phyloP scores from a whole-genome alignment of 768 basidiomycete genomes.

The Tricholoma sp. region DNA sequence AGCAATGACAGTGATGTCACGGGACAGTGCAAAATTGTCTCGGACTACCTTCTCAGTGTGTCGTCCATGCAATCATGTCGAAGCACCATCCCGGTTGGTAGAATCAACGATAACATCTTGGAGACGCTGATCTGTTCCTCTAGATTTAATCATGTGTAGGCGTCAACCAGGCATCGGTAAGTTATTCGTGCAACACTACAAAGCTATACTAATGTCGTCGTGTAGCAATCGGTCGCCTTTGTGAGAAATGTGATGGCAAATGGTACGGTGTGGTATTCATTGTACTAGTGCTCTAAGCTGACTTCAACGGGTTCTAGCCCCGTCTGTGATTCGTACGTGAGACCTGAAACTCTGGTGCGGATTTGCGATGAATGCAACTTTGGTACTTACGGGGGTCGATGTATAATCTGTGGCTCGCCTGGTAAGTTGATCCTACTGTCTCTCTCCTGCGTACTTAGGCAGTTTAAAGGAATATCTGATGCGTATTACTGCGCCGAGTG shows the following conservation, averaged over 20 bases:
- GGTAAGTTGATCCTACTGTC: constrained; percentile 43
- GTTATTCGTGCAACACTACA: constrained; percentile 15
- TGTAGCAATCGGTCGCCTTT: constrained; percentile 92
- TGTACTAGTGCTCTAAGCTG: not conserved
- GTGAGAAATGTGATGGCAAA: constrained; percentile 99
- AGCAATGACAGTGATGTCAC: constrained; percentile 55
- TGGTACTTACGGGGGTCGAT: constrained; percentile 94
- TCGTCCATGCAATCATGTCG: constrained; percentile 61
- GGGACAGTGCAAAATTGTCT: constrained; percentile 58
- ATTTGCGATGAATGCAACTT: constrained; percentile 99
- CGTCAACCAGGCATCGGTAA: constrained; percentile 95
- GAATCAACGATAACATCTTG: not conserved
- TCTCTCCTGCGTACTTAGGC: not conserved
- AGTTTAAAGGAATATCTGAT: constrained; percentile 81
- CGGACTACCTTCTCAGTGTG: constrained; percentile 44
- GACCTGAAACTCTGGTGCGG: constrained; percentile 95
- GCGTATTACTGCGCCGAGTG: constrained; percentile 99
- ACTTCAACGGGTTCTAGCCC: constrained; percentile 50
- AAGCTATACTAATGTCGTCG: constrained; percentile 5
- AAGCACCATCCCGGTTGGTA: constrained; percentile 80
- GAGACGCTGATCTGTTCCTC: constrained; percentile 3
- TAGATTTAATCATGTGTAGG: constrained; percentile 98
- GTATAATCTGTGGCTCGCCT: constrained; percentile 95
- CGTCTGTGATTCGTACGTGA: constrained; percentile 98
- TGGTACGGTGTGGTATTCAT: constrained; percentile 54